Conservation (phyloP, 176 grass and related monocot species). For the Puccinellia tenuiflora region DNA sequence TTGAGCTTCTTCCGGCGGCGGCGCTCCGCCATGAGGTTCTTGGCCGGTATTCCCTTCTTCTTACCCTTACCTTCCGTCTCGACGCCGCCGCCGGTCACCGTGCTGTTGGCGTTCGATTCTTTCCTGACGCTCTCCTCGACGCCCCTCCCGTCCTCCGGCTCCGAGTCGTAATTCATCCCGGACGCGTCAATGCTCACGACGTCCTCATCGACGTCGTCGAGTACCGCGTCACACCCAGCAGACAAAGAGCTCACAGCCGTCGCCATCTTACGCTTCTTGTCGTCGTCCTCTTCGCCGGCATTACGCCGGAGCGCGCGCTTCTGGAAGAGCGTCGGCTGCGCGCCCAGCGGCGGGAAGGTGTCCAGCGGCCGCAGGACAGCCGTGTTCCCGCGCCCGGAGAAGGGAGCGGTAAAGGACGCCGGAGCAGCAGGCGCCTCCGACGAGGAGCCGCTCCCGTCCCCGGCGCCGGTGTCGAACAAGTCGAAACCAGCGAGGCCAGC, state of each 20-base stretch:
- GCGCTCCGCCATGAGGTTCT: slow-evolving; percentile 98
- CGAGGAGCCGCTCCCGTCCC: slow-evolving; percentile 8
- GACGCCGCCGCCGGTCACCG: slow-evolving; percentile 42
- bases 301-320: slow-evolving; percentile 88
- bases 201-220: slow-evolving; percentile 65
- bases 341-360: slow-evolving; percentile 66
- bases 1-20: slow-evolving; percentile 97
- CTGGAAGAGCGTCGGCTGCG: slow-evolving; percentile 95
- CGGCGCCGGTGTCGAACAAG: slow-evolving; percentile 40
- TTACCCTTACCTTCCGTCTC: slow-evolving; percentile 67
- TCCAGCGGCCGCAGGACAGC: slow-evolving; percentile 79
- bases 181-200: slow-evolving; percentile 77
- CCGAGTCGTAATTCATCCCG: slow-evolving; percentile 82
- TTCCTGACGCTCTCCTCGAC: slow-evolving; percentile 58
- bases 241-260: slow-evolving; percentile 1
- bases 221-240: slow-evolving; percentile 16
- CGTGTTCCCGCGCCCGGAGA: slow-evolving; percentile 55
- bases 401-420: slow-evolving; percentile 14
- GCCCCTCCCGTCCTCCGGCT: slow-evolving; percentile 63
- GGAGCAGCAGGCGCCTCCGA: neutral
- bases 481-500: slow-evolving; percentile 44
- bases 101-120: slow-evolving; percentile 70
- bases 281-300: slow-evolving; percentile 54
- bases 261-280: slow-evolving; percentile 59
- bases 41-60: slow-evolving; percentile 92